Conservation (phyloP, 441 rosid genomes). For the Euphorbia schlechtendalii region DNA sequence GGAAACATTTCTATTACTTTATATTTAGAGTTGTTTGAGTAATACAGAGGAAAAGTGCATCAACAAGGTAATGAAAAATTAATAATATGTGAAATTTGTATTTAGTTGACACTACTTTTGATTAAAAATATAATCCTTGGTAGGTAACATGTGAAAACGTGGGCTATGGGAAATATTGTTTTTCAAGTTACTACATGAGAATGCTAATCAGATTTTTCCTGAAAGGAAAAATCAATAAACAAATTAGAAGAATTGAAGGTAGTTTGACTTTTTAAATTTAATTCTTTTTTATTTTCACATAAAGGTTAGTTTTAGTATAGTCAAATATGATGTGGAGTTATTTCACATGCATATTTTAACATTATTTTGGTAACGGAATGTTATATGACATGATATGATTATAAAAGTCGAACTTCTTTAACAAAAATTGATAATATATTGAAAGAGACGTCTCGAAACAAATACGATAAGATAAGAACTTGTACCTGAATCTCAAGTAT, state of each 20-base stretch:
- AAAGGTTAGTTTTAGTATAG: too few relatives aligned
- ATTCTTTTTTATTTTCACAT: background rate
- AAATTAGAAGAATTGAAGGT: background rate
- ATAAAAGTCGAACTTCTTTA: too few relatives aligned
- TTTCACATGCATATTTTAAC: too few relatives aligned
- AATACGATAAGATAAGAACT: too few relatives aligned
- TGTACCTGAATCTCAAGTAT: constrained; percentile 86
- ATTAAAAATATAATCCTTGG: background rate
- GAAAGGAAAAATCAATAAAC: background rate
- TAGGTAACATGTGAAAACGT: background rate
- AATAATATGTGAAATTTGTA: background rate
- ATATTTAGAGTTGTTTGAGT: background rate
- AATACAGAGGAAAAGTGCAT: too few relatives aligned
- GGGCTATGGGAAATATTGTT: background rate
- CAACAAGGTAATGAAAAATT: background rate
- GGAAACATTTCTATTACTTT: too few relatives aligned
- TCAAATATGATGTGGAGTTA: too few relatives aligned
- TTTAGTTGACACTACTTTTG: background rate
- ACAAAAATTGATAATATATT: too few relatives aligned
- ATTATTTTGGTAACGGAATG: too few relatives aligned
- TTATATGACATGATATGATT: too few relatives aligned
- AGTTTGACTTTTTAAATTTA: background rate
- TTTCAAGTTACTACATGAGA: background rate
- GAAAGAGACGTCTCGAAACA: too few relatives aligned
- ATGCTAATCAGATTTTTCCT: background rate